Base-by-base conservation (phyloP, 371 early-diverging fungal species). In the Scutellospora calospora region DNA sequence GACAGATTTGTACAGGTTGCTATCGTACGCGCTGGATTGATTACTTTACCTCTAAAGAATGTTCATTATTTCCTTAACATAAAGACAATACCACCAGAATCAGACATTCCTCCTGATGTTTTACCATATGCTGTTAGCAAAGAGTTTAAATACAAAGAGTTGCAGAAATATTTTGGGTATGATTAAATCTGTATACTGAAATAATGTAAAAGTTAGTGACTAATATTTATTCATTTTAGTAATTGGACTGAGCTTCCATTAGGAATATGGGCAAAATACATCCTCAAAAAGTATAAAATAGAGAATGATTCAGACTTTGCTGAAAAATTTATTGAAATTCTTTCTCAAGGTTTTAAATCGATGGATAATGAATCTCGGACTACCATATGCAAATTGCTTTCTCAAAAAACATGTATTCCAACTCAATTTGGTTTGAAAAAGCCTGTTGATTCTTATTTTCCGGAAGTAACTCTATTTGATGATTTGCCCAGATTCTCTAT, bases 371-470 rank as follows among this genome's bases (percentile, higher is more conserved):
- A 3, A 29, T 22, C 82, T 3, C 91, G 90, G 80, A 82, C 81
- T 6, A 81, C 86, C 3, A 86, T 96, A 29, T 79, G 89, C 6
- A 65, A 79, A 1, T 31, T 90, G 5, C 81, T 97, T 5, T 59
- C 84, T n/a, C 45, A 69, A 1, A 88, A 88, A 59, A 82, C 80
- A 54, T 95, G 95, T 83, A 89, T 97, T 5, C 93, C 94, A 0
- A 96, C 97, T 1, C 86, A 87, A 59, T 83, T 86, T 35, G 96
- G 97, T 11, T 86, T 95, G 86, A 86, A 89, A 57, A 3, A 82
- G 0, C 96, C 97, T 2, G 76, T 57, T 5, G 93, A 97, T 35
- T 84, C 93, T 1, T 97, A 97, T 80, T 95, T 96, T 84, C 83
- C 88, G 25, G 88, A 86, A 0, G 97, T 96, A 8, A 94, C 93